Percentiles rank a stretch among this genome's conserved stretches.
phyloP scores from a whole-genome alignment of 805 yeast genomes.

The Yarrowia bubula region DNA sequence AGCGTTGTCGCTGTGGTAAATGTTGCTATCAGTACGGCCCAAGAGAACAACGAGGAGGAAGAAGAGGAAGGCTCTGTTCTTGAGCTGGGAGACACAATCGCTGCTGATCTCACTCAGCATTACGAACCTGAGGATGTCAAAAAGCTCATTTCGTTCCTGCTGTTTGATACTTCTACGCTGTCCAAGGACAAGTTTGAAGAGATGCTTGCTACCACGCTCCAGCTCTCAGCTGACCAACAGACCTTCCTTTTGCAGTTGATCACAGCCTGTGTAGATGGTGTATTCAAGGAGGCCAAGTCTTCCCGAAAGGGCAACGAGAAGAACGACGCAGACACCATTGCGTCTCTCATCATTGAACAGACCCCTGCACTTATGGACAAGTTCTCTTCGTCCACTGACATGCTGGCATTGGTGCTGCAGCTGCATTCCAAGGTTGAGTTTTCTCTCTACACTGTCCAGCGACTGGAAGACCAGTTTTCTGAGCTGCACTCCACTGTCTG shows the following conservation, averaged over 20 bases:
- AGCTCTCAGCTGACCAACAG: neutral
- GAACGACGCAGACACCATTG: neutral
- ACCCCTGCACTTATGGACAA: conserved; percentile 6
- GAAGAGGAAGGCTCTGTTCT: neutral
- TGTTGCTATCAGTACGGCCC: neutral
- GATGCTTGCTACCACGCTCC: neutral
- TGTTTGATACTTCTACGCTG: conserved; percentile 13
- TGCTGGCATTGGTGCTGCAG: neutral
- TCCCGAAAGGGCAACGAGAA: neutral
- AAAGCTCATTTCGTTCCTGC: neutral
- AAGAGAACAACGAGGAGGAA: neutral
- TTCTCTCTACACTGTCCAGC: neutral
- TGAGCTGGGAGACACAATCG: neutral
- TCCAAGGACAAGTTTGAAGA: conserved; percentile 14
- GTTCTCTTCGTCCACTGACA: neutral
- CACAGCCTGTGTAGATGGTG: neutral
- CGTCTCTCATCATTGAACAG: conserved; percentile 3
- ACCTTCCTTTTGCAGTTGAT: neutral
- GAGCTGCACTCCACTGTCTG: conserved; percentile 12
- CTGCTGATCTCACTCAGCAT: neutral
- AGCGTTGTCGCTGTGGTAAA: neutral
- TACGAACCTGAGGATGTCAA: conserved; percentile 2
- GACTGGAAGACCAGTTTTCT: conserved; percentile 4
- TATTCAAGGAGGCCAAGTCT: neutral
- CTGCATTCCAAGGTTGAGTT: conserved; percentile 1